A percentile compares a stretch with the other conserved stretches of the same genome.
These are phyloP conservation scores for Colletotrichum sojae DNA, from an alignment of 2,329 filamentous ascomycete species.

Conservation along the genomic window DNA sequence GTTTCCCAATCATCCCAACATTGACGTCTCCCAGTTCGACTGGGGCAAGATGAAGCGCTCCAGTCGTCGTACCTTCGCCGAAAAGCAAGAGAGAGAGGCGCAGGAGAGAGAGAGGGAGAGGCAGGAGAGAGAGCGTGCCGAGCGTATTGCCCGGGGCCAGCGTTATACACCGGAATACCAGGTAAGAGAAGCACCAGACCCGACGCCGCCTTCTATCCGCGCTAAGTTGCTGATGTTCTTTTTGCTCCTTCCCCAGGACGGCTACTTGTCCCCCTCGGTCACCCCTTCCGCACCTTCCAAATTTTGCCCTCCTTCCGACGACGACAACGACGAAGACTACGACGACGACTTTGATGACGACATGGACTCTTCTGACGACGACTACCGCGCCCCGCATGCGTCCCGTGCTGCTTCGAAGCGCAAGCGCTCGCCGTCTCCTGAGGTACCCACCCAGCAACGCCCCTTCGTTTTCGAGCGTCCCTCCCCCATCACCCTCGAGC, in stretches of 20 bases:
- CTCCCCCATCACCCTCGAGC: background rate
- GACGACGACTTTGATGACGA: background rate
- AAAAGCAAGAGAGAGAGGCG: no score
- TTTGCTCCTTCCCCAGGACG: no score
- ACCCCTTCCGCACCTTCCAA: no score
- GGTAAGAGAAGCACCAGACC: no score
- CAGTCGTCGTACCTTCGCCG: background rate
- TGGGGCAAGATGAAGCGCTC: conserved; percentile 16
- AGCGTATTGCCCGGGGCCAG: no score
- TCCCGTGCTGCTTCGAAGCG: background rate
- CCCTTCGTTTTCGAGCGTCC: background rate
- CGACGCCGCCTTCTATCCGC: no score
- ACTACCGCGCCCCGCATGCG: conserved; percentile 9
- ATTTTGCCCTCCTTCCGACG: background rate
- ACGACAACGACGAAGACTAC: background rate
- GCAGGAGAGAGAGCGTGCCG: no score
- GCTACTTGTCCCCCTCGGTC: no score
- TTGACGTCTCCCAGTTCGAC: conserved; percentile 7
- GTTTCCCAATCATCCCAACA: background rate
- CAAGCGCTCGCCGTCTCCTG: background rate
- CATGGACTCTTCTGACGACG: conserved; percentile 12
- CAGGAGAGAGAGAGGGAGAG: no score
- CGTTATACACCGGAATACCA: no score
- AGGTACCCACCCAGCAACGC: background rate
- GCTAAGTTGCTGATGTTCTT: no score